A percentile compares a stretch with the other conserved stretches of the same genome.
Conservation (phyloP, 2,329 filamentous ascomycete genomes). For the Rhytidhysteron rufulum region DNA sequence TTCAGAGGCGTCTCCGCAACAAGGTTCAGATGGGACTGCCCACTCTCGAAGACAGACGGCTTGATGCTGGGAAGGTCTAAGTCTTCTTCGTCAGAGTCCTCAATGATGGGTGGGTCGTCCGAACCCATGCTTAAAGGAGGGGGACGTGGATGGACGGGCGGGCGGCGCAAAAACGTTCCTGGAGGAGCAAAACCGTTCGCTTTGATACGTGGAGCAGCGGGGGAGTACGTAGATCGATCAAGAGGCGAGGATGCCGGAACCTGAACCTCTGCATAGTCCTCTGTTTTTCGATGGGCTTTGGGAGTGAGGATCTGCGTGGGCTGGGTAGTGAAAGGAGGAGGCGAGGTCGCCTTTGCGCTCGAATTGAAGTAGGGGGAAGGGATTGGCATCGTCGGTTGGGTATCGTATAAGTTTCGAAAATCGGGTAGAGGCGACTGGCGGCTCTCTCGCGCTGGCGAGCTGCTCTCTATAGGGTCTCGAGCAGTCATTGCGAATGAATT, state of each 20-base stretch:
- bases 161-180: slow-evolving; percentile 66
- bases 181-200: slow-evolving; percentile 68
- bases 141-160: slow-evolving; percentile 34
- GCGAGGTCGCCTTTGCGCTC: slow-evolving; percentile 20
- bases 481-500: not conserved
- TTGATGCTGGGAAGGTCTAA: slow-evolving; percentile 57
- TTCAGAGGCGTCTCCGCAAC: slow-evolving; percentile 35
- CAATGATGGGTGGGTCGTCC: slow-evolving; percentile 51
- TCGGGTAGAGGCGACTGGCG: too few relatives aligned
- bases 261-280: slow-evolving; percentile 55
- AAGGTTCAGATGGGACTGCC: slow-evolving; percentile 9
- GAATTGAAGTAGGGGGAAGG: too few relatives aligned
- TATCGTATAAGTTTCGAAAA: too few relatives aligned
- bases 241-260: slow-evolving; percentile 83
- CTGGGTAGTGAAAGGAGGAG: slow-evolving; percentile 44
- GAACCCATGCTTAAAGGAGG: slow-evolving; percentile 36
- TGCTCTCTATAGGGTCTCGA: slow-evolving; percentile 27
- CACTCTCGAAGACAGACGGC: slow-evolving; percentile 51
- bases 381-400: slow-evolving; percentile 33
- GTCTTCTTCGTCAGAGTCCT: slow-evolving; percentile 46
- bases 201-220: slow-evolving; percentile 28
- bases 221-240: slow-evolving; percentile 34
- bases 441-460: slow-evolving; percentile 22
- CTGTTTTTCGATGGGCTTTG: slow-evolving; percentile 25
- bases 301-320: slow-evolving; percentile 57